Evolutionary conservation across 2,329 filamentous ascomycete genomes (phyloP).

Genomic region (Stagonosporopsis tanaceti): DNA sequence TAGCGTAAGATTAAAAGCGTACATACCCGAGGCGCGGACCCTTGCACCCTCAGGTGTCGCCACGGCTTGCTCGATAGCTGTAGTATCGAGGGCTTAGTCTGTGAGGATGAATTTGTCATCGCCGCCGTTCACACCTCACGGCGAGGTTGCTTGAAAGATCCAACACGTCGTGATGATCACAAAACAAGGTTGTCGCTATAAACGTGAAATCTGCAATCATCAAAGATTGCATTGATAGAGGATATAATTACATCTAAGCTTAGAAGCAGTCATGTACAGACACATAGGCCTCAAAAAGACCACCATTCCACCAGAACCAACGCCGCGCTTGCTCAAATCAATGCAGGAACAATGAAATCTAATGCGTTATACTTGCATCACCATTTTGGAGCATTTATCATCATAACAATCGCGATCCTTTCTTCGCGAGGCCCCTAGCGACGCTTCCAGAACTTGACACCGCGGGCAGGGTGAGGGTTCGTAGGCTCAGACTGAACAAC

Average conservation of each 20-base stretch:
- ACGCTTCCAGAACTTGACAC: slow-evolving; percentile 23
- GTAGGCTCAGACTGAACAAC: slow-evolving; percentile 7
- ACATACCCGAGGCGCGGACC: too few relatives aligned
- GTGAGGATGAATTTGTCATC: too few relatives aligned
- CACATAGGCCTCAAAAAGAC: neutral
- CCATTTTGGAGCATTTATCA: slow-evolving; percentile 2
- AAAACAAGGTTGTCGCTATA: neutral
- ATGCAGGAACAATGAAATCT: slow-evolving; percentile 11
- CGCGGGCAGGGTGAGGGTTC: slow-evolving; percentile 8
- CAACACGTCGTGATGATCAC: too few relatives aligned
- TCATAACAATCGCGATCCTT: neutral
- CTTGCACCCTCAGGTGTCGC: too few relatives aligned
- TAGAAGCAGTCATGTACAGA: slow-evolving; percentile 2
- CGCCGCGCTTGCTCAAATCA: slow-evolving; percentile 17
- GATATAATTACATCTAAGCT: neutral
- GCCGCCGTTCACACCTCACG: too few relatives aligned
- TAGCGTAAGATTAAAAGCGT: too few relatives aligned
- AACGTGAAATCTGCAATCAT: neutral
- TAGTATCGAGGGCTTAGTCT: too few relatives aligned
- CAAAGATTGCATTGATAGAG: neutral
- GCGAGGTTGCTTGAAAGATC: too few relatives aligned
- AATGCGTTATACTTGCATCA: neutral
- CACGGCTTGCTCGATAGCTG: too few relatives aligned
- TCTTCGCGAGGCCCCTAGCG: slow-evolving; percentile 11
- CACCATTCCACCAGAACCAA: slow-evolving; percentile 10